Conservation (phyloP, 2,329 filamentous ascomycete genomes). For the Fusarium solani-melongenae region DNA sequence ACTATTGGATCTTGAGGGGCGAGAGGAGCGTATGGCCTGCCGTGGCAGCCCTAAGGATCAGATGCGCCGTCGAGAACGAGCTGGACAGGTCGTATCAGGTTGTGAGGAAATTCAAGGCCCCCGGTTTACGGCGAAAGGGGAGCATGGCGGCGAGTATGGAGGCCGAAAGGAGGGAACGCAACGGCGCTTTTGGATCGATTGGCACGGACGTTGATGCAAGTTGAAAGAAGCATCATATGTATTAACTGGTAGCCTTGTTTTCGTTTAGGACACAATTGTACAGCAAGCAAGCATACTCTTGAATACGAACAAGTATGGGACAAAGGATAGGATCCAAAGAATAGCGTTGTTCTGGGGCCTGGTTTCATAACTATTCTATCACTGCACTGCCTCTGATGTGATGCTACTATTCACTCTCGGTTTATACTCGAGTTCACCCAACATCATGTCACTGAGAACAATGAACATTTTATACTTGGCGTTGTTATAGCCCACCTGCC, state of each 20-base stretch:
- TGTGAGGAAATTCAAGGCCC: conserved; percentile 72
- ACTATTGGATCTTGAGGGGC: conserved; percentile 87
- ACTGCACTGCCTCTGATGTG: background rate
- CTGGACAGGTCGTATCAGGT: conserved; percentile 87
- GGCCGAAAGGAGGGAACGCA: conserved; percentile 30
- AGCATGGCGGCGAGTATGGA: conserved; percentile 49
- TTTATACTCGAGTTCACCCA: background rate
- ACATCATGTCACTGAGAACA: background rate
- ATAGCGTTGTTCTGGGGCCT: background rate
- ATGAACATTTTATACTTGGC: background rate
- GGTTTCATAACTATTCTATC: background rate
- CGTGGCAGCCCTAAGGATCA: conserved; percentile 81
- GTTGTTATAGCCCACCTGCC: background rate
- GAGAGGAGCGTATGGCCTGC: conserved; percentile 94
- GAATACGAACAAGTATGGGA: background rate
- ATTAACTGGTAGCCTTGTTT: background rate
- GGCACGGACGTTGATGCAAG: conserved; percentile 15
- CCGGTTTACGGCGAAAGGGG: conserved; percentile 59
- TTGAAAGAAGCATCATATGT: conserved; percentile 17
- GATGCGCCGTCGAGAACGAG: conserved; percentile 88
- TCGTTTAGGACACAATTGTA: background rate
- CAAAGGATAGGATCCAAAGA: background rate
- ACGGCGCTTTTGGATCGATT: conserved; percentile 15
- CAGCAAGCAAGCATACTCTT: background rate
- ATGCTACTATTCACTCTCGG: background rate